phyloP scores from a whole-genome alignment of 1,139 yeast genomes.

The Nadsonia starkeyi-henricii region DNA sequence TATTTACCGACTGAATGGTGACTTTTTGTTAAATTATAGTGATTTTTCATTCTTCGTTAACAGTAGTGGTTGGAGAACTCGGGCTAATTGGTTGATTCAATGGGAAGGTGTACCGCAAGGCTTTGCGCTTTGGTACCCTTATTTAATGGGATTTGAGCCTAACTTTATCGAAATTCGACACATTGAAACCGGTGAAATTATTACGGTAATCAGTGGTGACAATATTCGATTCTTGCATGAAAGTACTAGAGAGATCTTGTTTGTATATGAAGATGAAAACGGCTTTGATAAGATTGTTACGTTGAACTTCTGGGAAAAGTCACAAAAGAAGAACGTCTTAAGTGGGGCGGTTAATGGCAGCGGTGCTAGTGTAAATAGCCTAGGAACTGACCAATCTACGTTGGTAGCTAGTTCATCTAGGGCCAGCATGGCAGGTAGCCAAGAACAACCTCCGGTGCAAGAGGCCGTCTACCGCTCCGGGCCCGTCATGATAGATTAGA shows the following conservation, averaged over 20 bases:
- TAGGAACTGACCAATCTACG: background rate
- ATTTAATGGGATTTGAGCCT: conserved; percentile 77
- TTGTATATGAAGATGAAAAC: conserved; percentile 79
- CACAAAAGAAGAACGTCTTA: conserved; percentile 1
- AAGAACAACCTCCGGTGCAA: too few relatives aligned
- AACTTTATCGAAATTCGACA: conserved; percentile 86
- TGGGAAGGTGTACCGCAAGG: conserved; percentile 96
- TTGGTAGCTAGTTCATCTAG: background rate
- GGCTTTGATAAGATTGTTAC: conserved; percentile 89
- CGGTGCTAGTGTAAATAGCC: background rate
- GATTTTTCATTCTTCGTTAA: conserved; percentile 92
- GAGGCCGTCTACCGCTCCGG: too few relatives aligned
- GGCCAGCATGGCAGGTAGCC: too few relatives aligned
- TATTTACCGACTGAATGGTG: conserved; percentile 77
- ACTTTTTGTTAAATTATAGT: conserved; percentile 74
- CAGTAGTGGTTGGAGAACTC: conserved; percentile 90
- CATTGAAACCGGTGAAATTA: conserved; percentile 72
- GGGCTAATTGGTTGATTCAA: conserved; percentile 84
- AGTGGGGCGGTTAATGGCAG: background rate
- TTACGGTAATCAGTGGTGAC: conserved; percentile 88
- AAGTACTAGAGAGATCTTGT: conserved; percentile 84
- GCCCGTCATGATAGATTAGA: too few relatives aligned
- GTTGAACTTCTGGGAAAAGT: conserved; percentile 65
- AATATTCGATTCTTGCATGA: conserved; percentile 80
- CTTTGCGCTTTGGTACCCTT: conserved; percentile 89